A percentile compares a stretch with the other conserved stretches of the same genome.
Conservation (phyloP, 2,329 filamentous ascomycete species). For the Fusarium illudens region DNA sequence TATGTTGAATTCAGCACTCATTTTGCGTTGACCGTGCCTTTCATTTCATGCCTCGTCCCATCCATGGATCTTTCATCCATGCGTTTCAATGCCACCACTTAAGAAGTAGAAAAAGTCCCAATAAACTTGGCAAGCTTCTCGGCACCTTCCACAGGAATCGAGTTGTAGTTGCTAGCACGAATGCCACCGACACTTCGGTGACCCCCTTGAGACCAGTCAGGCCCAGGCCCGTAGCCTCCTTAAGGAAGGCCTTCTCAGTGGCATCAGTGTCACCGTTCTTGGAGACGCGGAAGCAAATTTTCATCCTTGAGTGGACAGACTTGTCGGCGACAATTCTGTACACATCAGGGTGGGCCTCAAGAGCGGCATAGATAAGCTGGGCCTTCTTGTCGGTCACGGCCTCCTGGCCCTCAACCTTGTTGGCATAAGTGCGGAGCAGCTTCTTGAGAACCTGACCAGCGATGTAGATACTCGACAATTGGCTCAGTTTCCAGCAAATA, state of each 20-base stretch:
- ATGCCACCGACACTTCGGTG: constrained; percentile 79
- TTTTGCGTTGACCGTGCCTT: constrained; percentile 15
- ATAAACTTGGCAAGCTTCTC: constrained; percentile 74
- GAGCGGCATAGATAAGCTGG: constrained; percentile 74
- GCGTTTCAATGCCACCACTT: background rate
- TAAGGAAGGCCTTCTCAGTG: constrained; percentile 82
- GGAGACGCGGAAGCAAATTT: constrained; percentile 87
- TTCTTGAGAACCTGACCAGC: constrained; percentile 87
- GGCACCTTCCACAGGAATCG: constrained; percentile 72
- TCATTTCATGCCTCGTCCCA: background rate
- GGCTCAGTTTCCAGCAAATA: constrained; percentile 2
- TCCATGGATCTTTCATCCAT: background rate
- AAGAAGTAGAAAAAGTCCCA: constrained; percentile 55
- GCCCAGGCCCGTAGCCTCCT: constrained; percentile 71
- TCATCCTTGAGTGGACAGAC: constrained; percentile 84
- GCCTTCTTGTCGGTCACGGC: constrained; percentile 79
- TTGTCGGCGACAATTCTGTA: constrained; percentile 83
- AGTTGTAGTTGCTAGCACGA: constrained; percentile 89
- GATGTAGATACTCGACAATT: constrained; percentile 74
- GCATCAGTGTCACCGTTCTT: constrained; percentile 68
- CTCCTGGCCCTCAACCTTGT: constrained; percentile 81
- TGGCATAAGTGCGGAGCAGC: constrained; percentile 70
- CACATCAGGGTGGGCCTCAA: constrained; percentile 77
- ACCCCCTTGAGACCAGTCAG: constrained; percentile 88
- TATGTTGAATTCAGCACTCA: constrained; percentile 37